Base-by-base conservation (phyloP, 2,329 filamentous ascomycete genomes). In the Chrysosphaeria jannelii region DNA sequence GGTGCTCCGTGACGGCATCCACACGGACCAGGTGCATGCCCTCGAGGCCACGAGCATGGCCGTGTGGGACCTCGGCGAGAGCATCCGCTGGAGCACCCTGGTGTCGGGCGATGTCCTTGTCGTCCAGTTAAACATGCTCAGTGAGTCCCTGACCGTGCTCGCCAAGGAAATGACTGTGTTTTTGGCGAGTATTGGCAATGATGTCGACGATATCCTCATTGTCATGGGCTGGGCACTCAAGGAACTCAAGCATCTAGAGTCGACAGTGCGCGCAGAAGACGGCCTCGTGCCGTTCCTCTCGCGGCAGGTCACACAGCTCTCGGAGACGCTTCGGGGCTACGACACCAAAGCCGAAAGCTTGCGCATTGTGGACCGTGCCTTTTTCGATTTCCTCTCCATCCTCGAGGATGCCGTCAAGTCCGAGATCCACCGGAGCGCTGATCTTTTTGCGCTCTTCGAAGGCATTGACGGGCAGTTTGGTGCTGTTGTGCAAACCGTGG, bases 191-290 rank as follows among this genome's bases (percentile, higher is more conserved):
- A 76, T 93, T 8, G 76, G 91, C 35, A 74, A 76, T 13, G 81
- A 91, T 37, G 71, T 93, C 34, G 81, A 91, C 39, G 69, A 58
- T 29, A 89, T 91, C 33, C 55, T 93, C 17, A 69, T 85, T 29
- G 76, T 88, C 24, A 91, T 93, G 78, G 76, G 90, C 39, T 91
- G 81, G 81, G 74, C 76, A 9, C 70, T 70, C 37, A 65, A 78
- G 32, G 78, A 91, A 41, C 59, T 93, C 9, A 53, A 64, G 29
- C 64, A 65, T 21, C 48, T 85, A 27, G 58, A 63, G 29, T 51
- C 52, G 12, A 47, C 57, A 11, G 60, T 64, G 5, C 54, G n/a
- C n/a, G n/a, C n/a, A n/a, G n/a, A n/a, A n/a, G n/a, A 13, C 23
- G 5, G 13, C 25, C 13, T 23, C 22, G 3, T 18, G 4, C 6